A percentile compares a stretch with the other conserved stretches of the same genome.
phyloP scores from a whole-genome alignment of 345 rosid genomes.

The Atalantia buxifolia region DNA sequence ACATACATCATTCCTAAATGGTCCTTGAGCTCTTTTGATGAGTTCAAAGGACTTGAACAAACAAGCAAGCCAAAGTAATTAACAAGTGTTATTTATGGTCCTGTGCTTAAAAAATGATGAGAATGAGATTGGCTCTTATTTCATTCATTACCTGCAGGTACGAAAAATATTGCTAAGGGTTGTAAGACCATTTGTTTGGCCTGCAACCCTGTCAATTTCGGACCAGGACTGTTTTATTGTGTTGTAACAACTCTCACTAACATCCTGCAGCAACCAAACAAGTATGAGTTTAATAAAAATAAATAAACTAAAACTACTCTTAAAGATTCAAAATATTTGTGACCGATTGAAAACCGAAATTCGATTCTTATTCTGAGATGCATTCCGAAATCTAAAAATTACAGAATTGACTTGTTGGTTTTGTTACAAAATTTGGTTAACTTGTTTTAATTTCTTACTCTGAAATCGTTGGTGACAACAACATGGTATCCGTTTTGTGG shows the following conservation, averaged over 20 bases:
- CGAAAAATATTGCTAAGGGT: slow-evolving; percentile 13
- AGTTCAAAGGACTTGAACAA: slow-evolving; percentile 3
- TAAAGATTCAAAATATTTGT: too few species aligned
- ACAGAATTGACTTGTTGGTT: too few species aligned
- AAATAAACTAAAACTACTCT: too few species aligned
- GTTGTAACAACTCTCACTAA: slow-evolving; percentile 29
- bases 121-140: not conserved
- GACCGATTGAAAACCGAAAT: too few species aligned
- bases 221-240: slow-evolving; percentile 27
- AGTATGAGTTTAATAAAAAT: not conserved
- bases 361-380: too few species aligned
- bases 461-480: slow-evolving; percentile 23
- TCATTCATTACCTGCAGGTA: slow-evolving; percentile 16
- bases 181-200: slow-evolving; percentile 12
- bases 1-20: not conserved
- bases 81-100: not conserved
- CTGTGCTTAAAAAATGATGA: not conserved
- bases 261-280: slow-evolving; percentile 5
- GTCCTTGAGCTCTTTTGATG: slow-evolving; percentile 10
- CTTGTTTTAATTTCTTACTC: slow-evolving; percentile 2
- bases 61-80: too few species aligned
- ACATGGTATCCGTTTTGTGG: slow-evolving; percentile 22
- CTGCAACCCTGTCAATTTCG: slow-evolving; percentile 26
- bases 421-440: too few species aligned
- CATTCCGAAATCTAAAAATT: too few species aligned